phyloP scores from a whole-genome alignment of 768 basidiomycete genomes.

The Kwoniella shandongensis region DNA sequence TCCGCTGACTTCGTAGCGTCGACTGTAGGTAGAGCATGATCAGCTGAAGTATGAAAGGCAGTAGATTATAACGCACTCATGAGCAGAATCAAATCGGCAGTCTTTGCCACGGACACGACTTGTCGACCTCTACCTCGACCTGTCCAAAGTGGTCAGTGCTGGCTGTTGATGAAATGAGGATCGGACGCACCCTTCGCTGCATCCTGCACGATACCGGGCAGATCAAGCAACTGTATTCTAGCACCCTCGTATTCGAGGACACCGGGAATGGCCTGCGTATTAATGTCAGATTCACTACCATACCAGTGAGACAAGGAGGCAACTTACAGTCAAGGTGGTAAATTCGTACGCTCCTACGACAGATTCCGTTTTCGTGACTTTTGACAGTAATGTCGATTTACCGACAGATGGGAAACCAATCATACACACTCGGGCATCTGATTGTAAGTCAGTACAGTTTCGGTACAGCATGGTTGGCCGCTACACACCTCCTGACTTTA shows the following conservation, averaged over 20 bases:
- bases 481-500: slow-evolving; percentile 64
- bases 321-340: slow-evolving; percentile 76
- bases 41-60: neutral
- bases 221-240: slow-evolving; percentile 87
- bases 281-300: neutral
- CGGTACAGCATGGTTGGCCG: neutral
- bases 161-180: neutral
- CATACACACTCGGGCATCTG: slow-evolving; percentile 82
- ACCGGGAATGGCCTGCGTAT: slow-evolving; percentile 76
- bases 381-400: slow-evolving; percentile 87
- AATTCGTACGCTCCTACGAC: slow-evolving; percentile 92
- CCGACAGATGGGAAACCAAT: slow-evolving; percentile 97
- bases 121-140: slow-evolving; percentile 91
- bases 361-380: slow-evolving; percentile 86
- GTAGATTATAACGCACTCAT: slow-evolving; percentile 44
- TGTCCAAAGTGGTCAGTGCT: slow-evolving; percentile 3
- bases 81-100: slow-evolving; percentile 81
- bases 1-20: slow-evolving; percentile 63
- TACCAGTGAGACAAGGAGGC: neutral
- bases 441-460: neutral
- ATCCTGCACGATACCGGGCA: slow-evolving; percentile 82
- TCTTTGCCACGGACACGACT: slow-evolving; percentile 88
- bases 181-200: slow-evolving; percentile 49
- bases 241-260: slow-evolving; percentile 94
- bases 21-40: slow-evolving; percentile 26